phyloP scores from a whole-genome alignment of 768 basidiomycete species.

The Leccinum boreale region DNA sequence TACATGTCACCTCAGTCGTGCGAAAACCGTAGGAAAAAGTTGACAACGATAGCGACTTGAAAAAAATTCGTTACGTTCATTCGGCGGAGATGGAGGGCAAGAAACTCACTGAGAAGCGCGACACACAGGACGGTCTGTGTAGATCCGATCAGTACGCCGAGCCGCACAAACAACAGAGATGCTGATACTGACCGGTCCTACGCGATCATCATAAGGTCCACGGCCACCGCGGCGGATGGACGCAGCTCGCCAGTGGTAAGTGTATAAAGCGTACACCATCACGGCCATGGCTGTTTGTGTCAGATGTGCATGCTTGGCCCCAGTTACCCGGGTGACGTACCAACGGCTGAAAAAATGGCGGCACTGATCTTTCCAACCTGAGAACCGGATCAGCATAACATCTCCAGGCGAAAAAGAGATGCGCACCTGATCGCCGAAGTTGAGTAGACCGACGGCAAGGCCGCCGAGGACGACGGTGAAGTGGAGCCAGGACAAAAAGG shows the following conservation, averaged over 20 bases:
- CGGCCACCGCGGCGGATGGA: conserved; percentile 89
- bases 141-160: conserved; percentile 9
- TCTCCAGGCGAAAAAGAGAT: neutral
- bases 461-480: conserved; percentile 98
- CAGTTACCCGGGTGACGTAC: conserved; percentile 41
- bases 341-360: conserved; percentile 93
- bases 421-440: conserved; percentile 91
- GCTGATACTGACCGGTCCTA: conserved; percentile 77
- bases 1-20: conserved; percentile 14
- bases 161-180: conserved; percentile 5
- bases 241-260: conserved; percentile 94
- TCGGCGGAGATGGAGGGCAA: neutral
- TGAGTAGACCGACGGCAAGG: conserved; percentile 90
- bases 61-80: neutral
- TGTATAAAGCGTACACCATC: conserved; percentile 93
- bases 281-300: conserved; percentile 78
- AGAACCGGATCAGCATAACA: neutral
- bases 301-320: conserved; percentile 4
- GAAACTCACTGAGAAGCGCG: conserved; percentile 65
- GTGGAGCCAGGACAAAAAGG: conserved; percentile 98
- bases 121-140: conserved; percentile 76
- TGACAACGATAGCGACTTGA: conserved; percentile 78
- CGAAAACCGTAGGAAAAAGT: conserved; percentile 82
- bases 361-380: conserved; percentile 95
- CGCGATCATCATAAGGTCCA: conserved; percentile 94